A percentile compares a stretch with the other conserved stretches of the same genome.
Evolutionary conservation across 345 rosid genomes (phyloP).

Genomic region (Hypericum perforatum): DNA sequence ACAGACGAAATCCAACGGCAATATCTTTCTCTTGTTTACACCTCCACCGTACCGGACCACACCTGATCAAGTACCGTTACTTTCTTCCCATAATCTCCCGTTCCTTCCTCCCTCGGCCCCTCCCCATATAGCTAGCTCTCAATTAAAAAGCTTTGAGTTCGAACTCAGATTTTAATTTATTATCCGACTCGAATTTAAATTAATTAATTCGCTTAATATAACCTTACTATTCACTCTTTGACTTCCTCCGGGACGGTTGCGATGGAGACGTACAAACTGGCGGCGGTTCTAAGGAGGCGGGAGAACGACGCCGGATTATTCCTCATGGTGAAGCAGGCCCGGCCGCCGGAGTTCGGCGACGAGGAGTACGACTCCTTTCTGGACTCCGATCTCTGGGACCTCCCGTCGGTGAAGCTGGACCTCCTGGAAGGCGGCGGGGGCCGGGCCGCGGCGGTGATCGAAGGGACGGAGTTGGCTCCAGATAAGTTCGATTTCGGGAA

Average conservation of each 20-base stretch:
- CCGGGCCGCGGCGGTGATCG: slow-evolving; percentile 12
- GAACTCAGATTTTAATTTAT: slow-evolving; percentile 49
- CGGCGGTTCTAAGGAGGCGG: slow-evolving; percentile 35
- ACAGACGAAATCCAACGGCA: too few species aligned
- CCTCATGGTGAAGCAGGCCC: slow-evolving; percentile 48
- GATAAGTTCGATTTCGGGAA: slow-evolving; percentile 29
- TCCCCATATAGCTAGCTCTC: too few species aligned
- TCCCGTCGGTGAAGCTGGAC: slow-evolving; percentile 45
- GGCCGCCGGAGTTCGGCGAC: slow-evolving; percentile 45
- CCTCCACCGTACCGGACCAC: too few species aligned
- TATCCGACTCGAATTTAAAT: slow-evolving; percentile 15
- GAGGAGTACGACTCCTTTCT: slow-evolving; percentile 53
- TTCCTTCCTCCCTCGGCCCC: too few species aligned
- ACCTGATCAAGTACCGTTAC: too few species aligned
- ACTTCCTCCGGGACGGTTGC: too few species aligned
- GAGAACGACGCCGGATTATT: slow-evolving; percentile 33
- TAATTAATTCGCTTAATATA: too few species aligned
- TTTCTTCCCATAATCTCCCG: too few species aligned
- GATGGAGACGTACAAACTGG: slow-evolving; percentile 46
- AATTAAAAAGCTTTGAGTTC: slow-evolving; percentile 30
- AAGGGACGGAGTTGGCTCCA: slow-evolving; percentile 22
- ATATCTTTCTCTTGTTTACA: too few species aligned
- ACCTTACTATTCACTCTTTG: too few species aligned
- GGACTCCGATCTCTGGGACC: slow-evolving; percentile 83
- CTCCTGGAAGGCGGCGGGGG: slow-evolving; percentile 6